phyloP scores from a whole-genome alignment of 2,329 filamentous ascomycete genomes.

The Alternaria tenuissima region DNA sequence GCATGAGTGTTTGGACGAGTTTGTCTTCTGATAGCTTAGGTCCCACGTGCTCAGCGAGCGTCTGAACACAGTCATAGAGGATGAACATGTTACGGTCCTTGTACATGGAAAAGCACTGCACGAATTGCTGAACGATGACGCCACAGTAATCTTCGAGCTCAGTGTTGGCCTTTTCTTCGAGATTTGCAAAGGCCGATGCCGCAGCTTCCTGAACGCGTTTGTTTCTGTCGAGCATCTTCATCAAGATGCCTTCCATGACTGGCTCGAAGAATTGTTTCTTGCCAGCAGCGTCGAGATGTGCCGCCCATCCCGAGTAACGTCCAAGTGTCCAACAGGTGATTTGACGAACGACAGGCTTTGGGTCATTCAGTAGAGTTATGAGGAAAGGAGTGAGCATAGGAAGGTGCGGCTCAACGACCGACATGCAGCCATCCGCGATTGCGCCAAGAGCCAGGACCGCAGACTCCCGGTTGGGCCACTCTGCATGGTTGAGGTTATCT shows the following conservation, averaged over 20 bases:
- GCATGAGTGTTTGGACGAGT: slow-evolving; percentile 88
- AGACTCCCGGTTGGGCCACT: slow-evolving; percentile 93
- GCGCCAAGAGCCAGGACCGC: slow-evolving; percentile 93
- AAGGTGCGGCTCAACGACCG: slow-evolving; percentile 87
- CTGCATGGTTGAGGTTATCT: slow-evolving; percentile 83
- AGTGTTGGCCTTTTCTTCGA: slow-evolving; percentile 90
- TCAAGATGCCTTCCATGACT: slow-evolving; percentile 95
- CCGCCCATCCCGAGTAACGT: slow-evolving; percentile 91
- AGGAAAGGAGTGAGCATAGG: slow-evolving; percentile 91
- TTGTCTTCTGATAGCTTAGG: slow-evolving; percentile 80
- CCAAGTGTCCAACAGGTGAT: slow-evolving; percentile 99
- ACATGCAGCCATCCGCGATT: slow-evolving; percentile 93
- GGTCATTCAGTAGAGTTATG: slow-evolving; percentile 82
- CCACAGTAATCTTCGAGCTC: slow-evolving; percentile 84
- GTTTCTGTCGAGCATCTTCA: slow-evolving; percentile 94
- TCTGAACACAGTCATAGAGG: slow-evolving; percentile 97
- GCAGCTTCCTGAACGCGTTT: slow-evolving; percentile 98
- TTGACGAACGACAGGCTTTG: slow-evolving; percentile 89
- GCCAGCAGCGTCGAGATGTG: slow-evolving; percentile 72
- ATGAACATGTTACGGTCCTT: slow-evolving; percentile 99
- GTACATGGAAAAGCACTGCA: slow-evolving; percentile 90
- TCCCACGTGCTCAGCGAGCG: slow-evolving; percentile 89
- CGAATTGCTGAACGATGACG: slow-evolving; percentile 91
- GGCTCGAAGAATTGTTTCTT: slow-evolving; percentile 86
- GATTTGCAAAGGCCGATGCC: slow-evolving; percentile 92